Evolutionary conservation across 148 eudicot species (phyloP), one percentile per base, ranked within the genome.

Genomic region (Vaccinium macrocarpon): DNA sequence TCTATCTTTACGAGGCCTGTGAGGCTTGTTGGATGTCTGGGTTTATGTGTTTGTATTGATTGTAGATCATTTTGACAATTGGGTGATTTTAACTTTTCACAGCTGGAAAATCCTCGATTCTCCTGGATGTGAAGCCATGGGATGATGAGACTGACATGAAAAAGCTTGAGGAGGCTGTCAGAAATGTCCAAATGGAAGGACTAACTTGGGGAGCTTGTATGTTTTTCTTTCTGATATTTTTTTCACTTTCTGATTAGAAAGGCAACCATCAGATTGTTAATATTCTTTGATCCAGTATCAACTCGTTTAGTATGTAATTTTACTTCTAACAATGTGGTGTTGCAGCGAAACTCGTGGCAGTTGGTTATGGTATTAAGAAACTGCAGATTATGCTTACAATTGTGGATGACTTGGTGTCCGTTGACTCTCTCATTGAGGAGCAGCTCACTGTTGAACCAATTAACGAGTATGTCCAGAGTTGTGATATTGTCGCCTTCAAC

Each of bases 281-380:
- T 61, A 11, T 80, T 12, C 25, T 76, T 51, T 4, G 23, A 78
- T n/a, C 42, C 19, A 35, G 56, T 79, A 14, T 50, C 19, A n/a
- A 55, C 23, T 50, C 12, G 19, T 42, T 12, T 62, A n/a, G 27
- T 15, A 6, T 68, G 25, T 3, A 66, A 23, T 25, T 27, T 50
- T 48, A 27, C 72, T 49, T 81, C 2, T 46, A 32, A 46, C 66
- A 49, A 49, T 68, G 52, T 49, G 62, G 16, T 74, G 21, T 77
- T 86, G 81, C 96, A 95, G 98, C 99, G 74, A 97, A 95, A 81
- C 94, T 97, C 42, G 90, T 85, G 13, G 92, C 99, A 32, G 99
- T 97, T 52, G 99, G 99, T 23, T 97, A 97, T 61, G 99, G 99
- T 82, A 97, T 97, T 82, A 95, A 97, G 96, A 97, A 97, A 85